Conservation (phyloP, 345 rosid genomes). For the Schrenkiella parvula region DNA sequence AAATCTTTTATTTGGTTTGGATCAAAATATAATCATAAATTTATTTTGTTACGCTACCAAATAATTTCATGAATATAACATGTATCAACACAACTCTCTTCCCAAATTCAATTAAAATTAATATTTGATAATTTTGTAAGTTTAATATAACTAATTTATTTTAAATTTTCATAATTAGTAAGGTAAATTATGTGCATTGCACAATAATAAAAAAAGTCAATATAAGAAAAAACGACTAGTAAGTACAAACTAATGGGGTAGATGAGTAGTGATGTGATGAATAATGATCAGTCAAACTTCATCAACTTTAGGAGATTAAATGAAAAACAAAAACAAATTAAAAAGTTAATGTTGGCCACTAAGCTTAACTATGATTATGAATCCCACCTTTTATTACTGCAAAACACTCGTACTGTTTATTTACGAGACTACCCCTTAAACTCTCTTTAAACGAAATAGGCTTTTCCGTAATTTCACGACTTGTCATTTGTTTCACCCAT, state of each 20-base stretch:
- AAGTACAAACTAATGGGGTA: slow-evolving; percentile 1
- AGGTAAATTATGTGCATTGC: background rate
- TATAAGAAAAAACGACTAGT: background rate
- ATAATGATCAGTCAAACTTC: slow-evolving; percentile 46
- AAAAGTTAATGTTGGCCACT: slow-evolving; percentile 56
- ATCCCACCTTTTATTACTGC: slow-evolving; percentile 19
- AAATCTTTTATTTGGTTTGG: too few relatives aligned
- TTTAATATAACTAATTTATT: too few relatives aligned
- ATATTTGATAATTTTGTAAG: too few relatives aligned
- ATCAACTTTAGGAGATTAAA: slow-evolving; percentile 42
- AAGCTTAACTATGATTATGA: slow-evolving; percentile 34
- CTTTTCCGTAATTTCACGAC: background rate
- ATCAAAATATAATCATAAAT: too few relatives aligned
- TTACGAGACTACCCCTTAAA: slow-evolving; percentile 6
- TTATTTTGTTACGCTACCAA: too few relatives aligned
- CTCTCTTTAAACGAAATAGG: background rate
- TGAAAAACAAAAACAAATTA: background rate
- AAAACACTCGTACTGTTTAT: background rate
- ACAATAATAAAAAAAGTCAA: background rate
- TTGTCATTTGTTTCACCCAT: slow-evolving; percentile 3
- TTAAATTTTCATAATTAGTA: too few relatives aligned
- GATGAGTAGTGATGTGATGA: slow-evolving; percentile 17
- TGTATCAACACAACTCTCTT: too few relatives aligned
- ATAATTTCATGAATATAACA: too few relatives aligned
- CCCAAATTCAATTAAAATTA: background rate